Conservation (phyloP, 2,329 filamentous ascomycete species). For the Rhinocladiella similis region DNA sequence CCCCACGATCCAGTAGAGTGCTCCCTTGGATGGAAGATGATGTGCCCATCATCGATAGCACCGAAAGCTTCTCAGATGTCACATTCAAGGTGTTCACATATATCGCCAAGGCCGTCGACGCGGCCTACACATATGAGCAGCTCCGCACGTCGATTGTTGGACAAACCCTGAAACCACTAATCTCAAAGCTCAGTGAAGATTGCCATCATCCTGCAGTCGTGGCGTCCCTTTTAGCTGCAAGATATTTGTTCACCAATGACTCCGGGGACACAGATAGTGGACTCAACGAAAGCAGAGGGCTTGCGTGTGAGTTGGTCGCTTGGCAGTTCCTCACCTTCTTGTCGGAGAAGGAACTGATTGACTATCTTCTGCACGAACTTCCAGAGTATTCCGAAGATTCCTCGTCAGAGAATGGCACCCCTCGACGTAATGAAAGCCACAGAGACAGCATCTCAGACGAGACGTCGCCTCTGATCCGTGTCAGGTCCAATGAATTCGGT, state of each 20-base stretch:
- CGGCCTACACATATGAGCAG: conserved; percentile 47
- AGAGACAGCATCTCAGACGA: conserved; percentile 27
- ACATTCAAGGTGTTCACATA: conserved; percentile 45
- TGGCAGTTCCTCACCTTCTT: conserved; percentile 61
- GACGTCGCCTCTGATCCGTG: conserved; percentile 34
- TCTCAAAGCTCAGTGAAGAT: conserved; percentile 40
- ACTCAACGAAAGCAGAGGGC: conserved; percentile 56
- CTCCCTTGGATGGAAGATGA: conserved; percentile 28
- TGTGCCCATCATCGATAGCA: conserved; percentile 42
- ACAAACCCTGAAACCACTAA: conserved; percentile 40
- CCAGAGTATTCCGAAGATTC: conserved; percentile 28
- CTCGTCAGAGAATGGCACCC: conserved; percentile 16
- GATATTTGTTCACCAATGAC: conserved; percentile 55
- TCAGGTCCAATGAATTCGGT: conserved; percentile 11
- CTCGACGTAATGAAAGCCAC: neutral
- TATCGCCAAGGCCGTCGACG: conserved; percentile 41
- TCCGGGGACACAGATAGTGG: conserved; percentile 54
- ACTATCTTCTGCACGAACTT: conserved; percentile 57
- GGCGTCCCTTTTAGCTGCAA: conserved; percentile 56
- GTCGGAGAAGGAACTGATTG: conserved; percentile 57
- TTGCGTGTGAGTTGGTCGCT: conserved; percentile 62
- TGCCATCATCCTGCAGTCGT: conserved; percentile 47
- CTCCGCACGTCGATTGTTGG: conserved; percentile 41
- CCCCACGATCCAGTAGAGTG: conserved; percentile 24
- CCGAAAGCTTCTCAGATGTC: conserved; percentile 41